Evolutionary conservation across 2,329 filamentous ascomycete species (phyloP).

Genomic region (Diaporthe humulicola): DNA sequence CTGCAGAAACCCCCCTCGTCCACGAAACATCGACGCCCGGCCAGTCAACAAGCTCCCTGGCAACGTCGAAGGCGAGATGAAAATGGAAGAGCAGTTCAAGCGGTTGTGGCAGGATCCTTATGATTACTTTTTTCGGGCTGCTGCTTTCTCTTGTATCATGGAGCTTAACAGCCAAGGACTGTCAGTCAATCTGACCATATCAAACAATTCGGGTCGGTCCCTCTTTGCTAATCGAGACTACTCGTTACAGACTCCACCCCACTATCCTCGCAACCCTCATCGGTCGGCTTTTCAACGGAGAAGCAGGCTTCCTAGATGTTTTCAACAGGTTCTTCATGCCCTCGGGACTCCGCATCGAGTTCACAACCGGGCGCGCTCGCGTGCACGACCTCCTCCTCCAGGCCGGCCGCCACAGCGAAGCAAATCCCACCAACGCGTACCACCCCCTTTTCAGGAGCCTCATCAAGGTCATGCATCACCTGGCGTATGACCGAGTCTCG

Average conservation of each 20-base stretch:
- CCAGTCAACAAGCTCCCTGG: no score
- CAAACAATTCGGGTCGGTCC: no score
- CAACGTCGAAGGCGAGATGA: background rate
- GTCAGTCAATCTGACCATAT: background rate
- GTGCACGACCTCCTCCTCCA: background rate
- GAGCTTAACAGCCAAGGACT: background rate
- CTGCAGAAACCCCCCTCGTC: background rate
- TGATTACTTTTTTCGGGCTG: slow-evolving; percentile 4
- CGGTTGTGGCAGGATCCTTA: background rate
- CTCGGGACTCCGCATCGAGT: background rate
- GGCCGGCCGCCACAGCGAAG: background rate
- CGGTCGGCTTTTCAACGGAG: slow-evolving; percentile 24
- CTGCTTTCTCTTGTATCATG: slow-evolving; percentile 17
- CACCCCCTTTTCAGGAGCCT: background rate
- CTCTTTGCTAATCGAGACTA: background rate
- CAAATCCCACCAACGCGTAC: background rate
- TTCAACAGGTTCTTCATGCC: slow-evolving; percentile 31
- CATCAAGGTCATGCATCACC: background rate
- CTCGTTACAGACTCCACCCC: background rate
- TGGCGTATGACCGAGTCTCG: fast-evolving
- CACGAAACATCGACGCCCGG: background rate
- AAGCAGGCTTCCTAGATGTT: background rate
- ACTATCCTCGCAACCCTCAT: slow-evolving; percentile 1
- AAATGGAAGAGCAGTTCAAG: slow-evolving; percentile 19
- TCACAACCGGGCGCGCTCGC: no score